Base-by-base conservation (phyloP, 2,329 filamentous ascomycete species). In the Hawksworthiomyces lignivorus region DNA sequence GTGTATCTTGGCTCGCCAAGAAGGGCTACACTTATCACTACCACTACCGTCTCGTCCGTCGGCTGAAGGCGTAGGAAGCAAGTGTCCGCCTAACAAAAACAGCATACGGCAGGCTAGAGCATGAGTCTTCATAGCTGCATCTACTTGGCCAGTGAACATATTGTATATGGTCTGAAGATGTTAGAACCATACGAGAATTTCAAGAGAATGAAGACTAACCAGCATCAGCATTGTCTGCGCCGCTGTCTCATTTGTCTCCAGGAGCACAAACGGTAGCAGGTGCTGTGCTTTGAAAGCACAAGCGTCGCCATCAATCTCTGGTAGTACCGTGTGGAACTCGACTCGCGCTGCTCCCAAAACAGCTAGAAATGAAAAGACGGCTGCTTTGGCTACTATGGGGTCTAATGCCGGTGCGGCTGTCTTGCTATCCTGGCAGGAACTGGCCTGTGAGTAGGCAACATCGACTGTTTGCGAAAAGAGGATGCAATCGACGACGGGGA, bases 351-450 rank as follows among this genome's bases (percentile, higher is more conserved):
- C 29, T 5, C 51, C 59, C 42, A 58, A 50, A 28, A 70, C 56
- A 0, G 67, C 60, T 0, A 69, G 46, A 49, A 77, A 75, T 1
- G 72, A 60, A 38, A 73, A 62, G 1, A 77, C 58, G 40, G 68
- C 73, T 1, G 65, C 68, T 36, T 62, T 68, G n/a, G 64, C 62
- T 18, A 58, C 59, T 4, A 62, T 54, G 3, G 51, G 50, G 43
- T 54, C 58, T 30, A 58, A 29, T 7, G 53, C 45, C 7, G 47
- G 24, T 4, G 34, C 29, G 8, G 24, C 24, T 8, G 24, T 12
- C 24, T 26, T 12, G 24, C 3, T 2, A 26, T 26, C 24, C 24
- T 27, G 5, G n/a, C n/a, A n/a, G n/a, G n/a, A n/a, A n/a, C n/a
- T n/a, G n/a, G n/a, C n/a, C n/a, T 46, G 39, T 0, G 46, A 47